A percentile compares a stretch with the other conserved stretches of the same genome.
phyloP scores from a whole-genome alignment of 371 early-diverging fungal species.

The Apophysomyces trapeziformis region DNA sequence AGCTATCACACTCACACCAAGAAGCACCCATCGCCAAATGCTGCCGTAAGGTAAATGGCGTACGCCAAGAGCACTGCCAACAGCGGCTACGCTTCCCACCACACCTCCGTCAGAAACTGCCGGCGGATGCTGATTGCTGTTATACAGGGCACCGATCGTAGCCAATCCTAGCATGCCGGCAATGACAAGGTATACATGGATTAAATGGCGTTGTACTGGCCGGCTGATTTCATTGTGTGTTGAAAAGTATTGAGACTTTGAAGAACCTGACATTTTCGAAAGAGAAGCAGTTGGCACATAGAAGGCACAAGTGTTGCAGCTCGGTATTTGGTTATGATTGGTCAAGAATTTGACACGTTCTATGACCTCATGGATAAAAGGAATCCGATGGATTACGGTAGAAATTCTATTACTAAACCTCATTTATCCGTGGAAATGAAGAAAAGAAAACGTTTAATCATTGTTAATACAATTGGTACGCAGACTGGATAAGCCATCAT shows the following conservation, averaged over 20 bases:
- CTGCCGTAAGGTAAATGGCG: conserved; percentile 25
- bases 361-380: too few relatives aligned
- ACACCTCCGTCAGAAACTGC: conserved; percentile 19
- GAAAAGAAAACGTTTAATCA: too few relatives aligned
- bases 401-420: too few relatives aligned
- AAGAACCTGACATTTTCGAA: background rate
- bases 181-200: conserved; percentile 53
- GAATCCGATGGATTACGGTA: too few relatives aligned
- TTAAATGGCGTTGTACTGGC: conserved; percentile 51
- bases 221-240: conserved; percentile 33
- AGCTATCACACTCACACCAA: conserved; percentile 27
- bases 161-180: conserved; percentile 57
- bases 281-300: too few relatives aligned
- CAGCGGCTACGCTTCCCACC: conserved; percentile 22
- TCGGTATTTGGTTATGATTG: too few relatives aligned
- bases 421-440: too few relatives aligned
- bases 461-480: too few relatives aligned
- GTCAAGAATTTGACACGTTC: too few relatives aligned
- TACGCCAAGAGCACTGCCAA: conserved; percentile 35
- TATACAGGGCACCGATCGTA: conserved; percentile 34
- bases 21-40: conserved; percentile 34
- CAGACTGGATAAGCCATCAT: too few relatives aligned
- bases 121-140: conserved; percentile 15
- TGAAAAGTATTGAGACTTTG: conserved; percentile 5
- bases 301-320: too few relatives aligned